These are phyloP conservation scores for Favolaschia claudopus DNA, from an alignment of 768 basidiomycete genomes.

Conservation along the genomic window DNA sequence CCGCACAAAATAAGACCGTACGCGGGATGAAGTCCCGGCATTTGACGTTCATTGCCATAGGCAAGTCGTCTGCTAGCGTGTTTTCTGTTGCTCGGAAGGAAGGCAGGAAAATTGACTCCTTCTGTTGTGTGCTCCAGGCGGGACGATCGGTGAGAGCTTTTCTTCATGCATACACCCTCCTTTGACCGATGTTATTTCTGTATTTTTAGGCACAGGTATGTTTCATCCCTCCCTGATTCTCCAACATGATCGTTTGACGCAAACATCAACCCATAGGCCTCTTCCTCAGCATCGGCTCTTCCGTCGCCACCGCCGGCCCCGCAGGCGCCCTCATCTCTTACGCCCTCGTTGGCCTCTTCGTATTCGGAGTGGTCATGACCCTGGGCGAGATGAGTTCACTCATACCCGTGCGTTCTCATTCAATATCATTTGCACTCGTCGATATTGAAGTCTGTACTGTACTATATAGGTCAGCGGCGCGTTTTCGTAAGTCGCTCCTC, in stretches of 20 bases:
- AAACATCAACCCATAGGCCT: too few relatives aligned
- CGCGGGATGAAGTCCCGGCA: slow-evolving; percentile 21
- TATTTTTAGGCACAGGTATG: too few relatives aligned
- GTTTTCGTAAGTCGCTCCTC: slow-evolving; percentile 72
- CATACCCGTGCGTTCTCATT: slow-evolving; percentile 42
- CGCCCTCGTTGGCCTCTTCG: slow-evolving; percentile 63
- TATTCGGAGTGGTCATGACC: slow-evolving; percentile 68
- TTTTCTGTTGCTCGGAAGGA: neutral
- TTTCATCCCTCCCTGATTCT: too few relatives aligned
- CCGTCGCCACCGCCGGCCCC: slow-evolving; percentile 53
- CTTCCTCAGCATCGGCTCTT: slow-evolving; percentile 19
- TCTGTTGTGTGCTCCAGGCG: too few relatives aligned
- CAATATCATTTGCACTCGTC: too few relatives aligned
- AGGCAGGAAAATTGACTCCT: neutral
- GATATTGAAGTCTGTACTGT: too few relatives aligned
- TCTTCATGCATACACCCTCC: too few relatives aligned
- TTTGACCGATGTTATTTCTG: too few relatives aligned
- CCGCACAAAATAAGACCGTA: slow-evolving; percentile 11
- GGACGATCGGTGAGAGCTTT: slow-evolving; percentile 12
- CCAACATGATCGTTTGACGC: too few relatives aligned
- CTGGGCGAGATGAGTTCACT: slow-evolving; percentile 34
- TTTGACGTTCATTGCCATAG: slow-evolving; percentile 20
- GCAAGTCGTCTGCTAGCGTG: neutral
- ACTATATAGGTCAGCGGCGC: slow-evolving; percentile 58
- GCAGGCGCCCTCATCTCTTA: slow-evolving; percentile 70